Base-by-base conservation (phyloP, 73 alveolate genomes). In the Paramecium caudatum region DNA sequence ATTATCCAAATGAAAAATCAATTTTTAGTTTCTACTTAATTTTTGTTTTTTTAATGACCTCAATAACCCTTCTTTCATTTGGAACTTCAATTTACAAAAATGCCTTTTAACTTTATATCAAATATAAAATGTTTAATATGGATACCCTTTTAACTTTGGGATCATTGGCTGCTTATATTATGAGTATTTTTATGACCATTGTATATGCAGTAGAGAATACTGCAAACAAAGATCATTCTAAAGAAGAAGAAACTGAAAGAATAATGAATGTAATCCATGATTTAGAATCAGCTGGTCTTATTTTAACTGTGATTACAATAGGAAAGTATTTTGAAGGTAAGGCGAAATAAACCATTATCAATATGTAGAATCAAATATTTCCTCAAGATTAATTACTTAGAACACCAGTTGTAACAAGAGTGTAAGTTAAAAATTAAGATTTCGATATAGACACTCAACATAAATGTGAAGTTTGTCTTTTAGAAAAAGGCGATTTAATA, bases 261-360 rank as follows among this genome's bases (percentile, higher is more conserved):
- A 47, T 86, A 34, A 90, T 85, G 88, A 95, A 95, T 25, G 90
- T 91, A 25, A 84, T 93, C 0, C 98, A 96, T 80, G 94, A 87
- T 91, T 93, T 96, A 55, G 98, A 96, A 81, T 93, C 95, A 5
- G 94, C 99, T 7, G 91, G 96, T 10, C 88, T 93, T 2, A 87
- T 96, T 5, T 82, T 96, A 9, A 65, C 98, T 1, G 94, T 96
- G 45, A 84, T 96, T 34, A 65, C 90, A 7, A 85, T 96, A 3
- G 99, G 99, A 8, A 96, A 95, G 61, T 96, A 91, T 82, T 69
- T 96, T 17, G 99, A 96, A 93, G 90, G 96, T 13, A 62, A 82
- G 39, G 93, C 99, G 0, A 96, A 95, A 82, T 74, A 74, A 70
- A 93, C 93, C 46, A 96, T 97, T 13, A 78, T 95, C 5, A 93